Conservation (phyloP, 208 protist species). For the Wallacemonas sp. region DNA sequence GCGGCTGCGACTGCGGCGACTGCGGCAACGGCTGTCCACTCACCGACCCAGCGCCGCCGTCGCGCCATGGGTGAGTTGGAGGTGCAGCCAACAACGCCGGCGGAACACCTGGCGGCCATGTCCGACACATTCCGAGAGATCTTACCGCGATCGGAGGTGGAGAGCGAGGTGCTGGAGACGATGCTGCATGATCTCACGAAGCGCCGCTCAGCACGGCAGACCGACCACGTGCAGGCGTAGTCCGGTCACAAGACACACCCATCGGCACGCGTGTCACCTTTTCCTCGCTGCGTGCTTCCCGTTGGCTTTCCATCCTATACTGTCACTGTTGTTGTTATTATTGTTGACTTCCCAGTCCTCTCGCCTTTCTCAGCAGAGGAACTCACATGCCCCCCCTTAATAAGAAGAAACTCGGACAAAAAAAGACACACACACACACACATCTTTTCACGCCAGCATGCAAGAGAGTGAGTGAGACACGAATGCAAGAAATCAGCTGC, state of each 20-base stretch:
- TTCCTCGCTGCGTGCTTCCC: neutral
- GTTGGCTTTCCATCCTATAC: no score
- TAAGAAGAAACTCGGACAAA: no score
- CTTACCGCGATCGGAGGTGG: conserved; percentile 28
- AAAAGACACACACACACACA: no score
- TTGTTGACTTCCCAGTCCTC: no score
- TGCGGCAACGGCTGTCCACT: neutral
- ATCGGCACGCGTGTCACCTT: neutral
- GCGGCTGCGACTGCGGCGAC: neutral
- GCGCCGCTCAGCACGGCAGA: conserved; percentile 4
- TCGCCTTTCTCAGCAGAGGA: no score
- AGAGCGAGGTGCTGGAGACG: conserved; percentile 30
- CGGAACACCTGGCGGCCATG: conserved; percentile 29
- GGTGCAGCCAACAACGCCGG: conserved; percentile 2
- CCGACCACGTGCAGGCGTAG: neutral
- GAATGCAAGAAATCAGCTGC: no score
- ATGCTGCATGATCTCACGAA: conserved; percentile 30
- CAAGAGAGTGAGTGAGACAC: no score
- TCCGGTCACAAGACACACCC: neutral
- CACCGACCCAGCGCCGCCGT: neutral
- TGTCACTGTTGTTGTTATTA: no score
- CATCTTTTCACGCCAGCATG: no score
- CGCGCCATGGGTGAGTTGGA: neutral
- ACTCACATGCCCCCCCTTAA: no score
- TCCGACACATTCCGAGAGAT: conserved; percentile 28